Conservation (phyloP, 371 early-diverging fungal genomes). For the Mortierella sp. region DNA sequence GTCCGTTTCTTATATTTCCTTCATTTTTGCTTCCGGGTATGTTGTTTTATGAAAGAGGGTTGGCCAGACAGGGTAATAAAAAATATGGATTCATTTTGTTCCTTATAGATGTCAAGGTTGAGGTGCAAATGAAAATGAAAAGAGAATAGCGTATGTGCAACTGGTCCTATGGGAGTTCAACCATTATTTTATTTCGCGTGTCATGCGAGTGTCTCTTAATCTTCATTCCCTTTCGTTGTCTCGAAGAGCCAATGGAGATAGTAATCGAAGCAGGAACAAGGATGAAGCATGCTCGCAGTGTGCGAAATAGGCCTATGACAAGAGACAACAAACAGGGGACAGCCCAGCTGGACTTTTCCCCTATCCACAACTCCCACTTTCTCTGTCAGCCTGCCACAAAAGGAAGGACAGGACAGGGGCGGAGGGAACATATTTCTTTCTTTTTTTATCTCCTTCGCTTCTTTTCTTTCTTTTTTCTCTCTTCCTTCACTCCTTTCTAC, state of each 20-base stretch:
- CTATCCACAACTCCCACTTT: neutral
- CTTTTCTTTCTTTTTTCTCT: neutral
- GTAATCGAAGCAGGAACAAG: neutral
- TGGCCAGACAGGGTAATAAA: neutral
- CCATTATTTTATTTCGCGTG: neutral
- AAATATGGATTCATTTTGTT: neutral
- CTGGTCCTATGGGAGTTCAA: neutral
- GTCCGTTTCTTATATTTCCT: neutral
- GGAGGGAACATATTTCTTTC: neutral
- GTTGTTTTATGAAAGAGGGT: neutral
- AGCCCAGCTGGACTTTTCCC: slow-evolving; percentile 10
- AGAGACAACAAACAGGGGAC: neutral
- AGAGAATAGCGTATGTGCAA: neutral
- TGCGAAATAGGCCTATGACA: neutral
- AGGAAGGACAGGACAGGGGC: neutral
- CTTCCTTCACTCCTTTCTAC: neutral
- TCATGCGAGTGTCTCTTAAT: neutral
- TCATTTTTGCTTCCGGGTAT: neutral
- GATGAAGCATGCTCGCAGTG: neutral
- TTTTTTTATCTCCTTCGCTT: neutral
- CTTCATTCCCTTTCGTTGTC: neutral
- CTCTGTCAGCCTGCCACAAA: neutral
- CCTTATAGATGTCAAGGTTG: neutral
- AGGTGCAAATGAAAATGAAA: neutral
- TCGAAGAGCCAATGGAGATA: neutral